Evolutionary conservation across 129 eudicot species (phyloP).

Genomic region (Sambucus nigra): DNA sequence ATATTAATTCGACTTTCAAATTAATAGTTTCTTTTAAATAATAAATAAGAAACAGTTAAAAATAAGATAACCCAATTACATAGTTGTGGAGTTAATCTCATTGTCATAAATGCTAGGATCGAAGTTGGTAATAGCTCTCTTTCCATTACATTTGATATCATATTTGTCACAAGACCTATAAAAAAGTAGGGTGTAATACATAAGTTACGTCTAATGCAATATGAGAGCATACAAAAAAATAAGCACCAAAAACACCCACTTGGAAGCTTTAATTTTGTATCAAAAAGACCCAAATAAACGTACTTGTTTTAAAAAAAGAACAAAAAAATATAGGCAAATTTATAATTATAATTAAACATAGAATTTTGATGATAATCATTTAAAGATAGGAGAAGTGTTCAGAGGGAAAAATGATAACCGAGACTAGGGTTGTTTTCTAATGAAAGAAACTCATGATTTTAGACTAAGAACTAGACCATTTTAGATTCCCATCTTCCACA

Average conservation of each 20-base stretch:
- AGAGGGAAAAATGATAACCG: no score
- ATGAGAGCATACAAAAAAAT: conserved; percentile 15
- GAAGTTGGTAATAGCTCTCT: conserved; percentile 72
- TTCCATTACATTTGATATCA: conserved; percentile 70
- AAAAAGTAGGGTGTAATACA: not conserved
- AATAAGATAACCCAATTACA: not conserved
- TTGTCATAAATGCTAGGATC: conserved; percentile 55
- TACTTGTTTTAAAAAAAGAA: no score
- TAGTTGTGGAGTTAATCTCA: conserved; percentile 55
- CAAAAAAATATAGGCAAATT: no score
- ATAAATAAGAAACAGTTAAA: not conserved
- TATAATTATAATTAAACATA: no score
- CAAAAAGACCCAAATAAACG: conserved; percentile 91
- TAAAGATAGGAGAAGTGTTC: no score
- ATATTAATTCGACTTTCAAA: no score
- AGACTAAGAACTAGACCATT: no score
- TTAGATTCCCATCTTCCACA: no score
- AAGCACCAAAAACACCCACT: conserved; percentile 46
- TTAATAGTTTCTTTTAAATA: no score
- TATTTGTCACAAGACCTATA: conserved; percentile 74
- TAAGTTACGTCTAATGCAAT: conserved; percentile 4
- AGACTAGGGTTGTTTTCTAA: no score
- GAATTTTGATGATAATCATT: no score
- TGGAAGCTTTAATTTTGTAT: conserved; percentile 98
- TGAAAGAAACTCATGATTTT: no score